A percentile compares a stretch with the other conserved stretches of the same genome.
Evolutionary conservation across 2,329 filamentous ascomycete species (phyloP).

Genomic region (Cladosporium sp.): DNA sequence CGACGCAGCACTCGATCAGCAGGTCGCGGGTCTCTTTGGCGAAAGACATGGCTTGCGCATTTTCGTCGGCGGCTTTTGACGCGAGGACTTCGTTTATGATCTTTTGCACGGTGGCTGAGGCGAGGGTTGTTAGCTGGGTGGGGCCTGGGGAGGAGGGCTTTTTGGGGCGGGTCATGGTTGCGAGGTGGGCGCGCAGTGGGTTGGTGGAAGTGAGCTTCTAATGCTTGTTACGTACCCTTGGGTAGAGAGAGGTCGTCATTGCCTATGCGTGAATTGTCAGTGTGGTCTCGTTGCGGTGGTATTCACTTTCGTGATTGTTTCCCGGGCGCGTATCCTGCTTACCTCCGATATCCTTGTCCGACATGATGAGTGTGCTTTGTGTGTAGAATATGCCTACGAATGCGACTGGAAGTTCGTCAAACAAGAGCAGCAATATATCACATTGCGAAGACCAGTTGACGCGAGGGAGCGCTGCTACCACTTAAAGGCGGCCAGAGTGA

Average conservation of each 20-base stretch:
- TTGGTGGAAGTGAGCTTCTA: not conserved
- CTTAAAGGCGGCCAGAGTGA: no score
- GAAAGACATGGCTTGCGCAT: conserved; percentile 62
- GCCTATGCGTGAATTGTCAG: conserved; percentile 29
- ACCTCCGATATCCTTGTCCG: conserved; percentile 53
- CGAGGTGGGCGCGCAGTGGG: not conserved
- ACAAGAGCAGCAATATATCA: not conserved
- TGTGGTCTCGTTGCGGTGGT: not conserved
- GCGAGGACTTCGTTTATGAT: conserved; percentile 94
- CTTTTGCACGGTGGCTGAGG: conserved; percentile 63
- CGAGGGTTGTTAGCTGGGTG: conserved; percentile 2
- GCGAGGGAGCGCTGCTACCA: no score
- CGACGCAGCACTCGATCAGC: conserved; percentile 96
- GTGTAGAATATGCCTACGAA: not conserved
- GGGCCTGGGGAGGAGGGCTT: not conserved
- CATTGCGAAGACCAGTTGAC: no score
- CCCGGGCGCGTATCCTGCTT: conserved; percentile 20
- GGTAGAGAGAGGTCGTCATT: conserved; percentile 57
- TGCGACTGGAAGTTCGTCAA: not conserved
- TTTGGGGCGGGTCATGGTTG: not conserved
- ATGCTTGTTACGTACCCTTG: conserved; percentile 40
- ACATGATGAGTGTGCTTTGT: conserved; percentile 38
- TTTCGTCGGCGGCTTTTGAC: conserved; percentile 41
- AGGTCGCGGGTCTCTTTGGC: conserved; percentile 93
- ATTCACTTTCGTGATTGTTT: not conserved